Base-by-base conservation (phyloP, 1,284 basidiomycete genomes). In the Apiotrichum gracile region DNA sequence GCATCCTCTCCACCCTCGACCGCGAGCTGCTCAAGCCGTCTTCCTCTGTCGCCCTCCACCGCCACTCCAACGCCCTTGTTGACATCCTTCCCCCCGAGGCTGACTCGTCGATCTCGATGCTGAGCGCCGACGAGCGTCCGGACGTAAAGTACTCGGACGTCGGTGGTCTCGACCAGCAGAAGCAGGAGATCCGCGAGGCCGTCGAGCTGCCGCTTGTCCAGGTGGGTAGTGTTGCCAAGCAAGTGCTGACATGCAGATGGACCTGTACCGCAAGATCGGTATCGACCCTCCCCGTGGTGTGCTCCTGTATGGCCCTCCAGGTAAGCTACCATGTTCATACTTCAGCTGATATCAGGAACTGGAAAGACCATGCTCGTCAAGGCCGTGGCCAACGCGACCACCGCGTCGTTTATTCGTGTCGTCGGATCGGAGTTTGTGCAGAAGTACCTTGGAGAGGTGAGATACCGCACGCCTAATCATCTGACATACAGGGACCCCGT, bases 281-380 rank as follows among this genome's bases (percentile, higher is more conserved):
- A 99, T 98, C 63, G 96, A 99, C 78, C 96, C 96, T 24, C 96
- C 92, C 43, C 83, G 91, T 39, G 92, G 92, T 77, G 91, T 94
- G 4, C 76, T 97, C 56, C 81, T 97, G 19, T 94, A 94, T 69
- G 92, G 92, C 5, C 92, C 92, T 43, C 91, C 91, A 68, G 89
- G 89, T 87, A 64, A 47, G 81, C 68, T 25, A 5, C 1, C 14
- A 14, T 6, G 19, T 35, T 16, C 19, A 16, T 21, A 8, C 3
- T 22, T 41, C 4, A 21, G 46, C 60, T 67, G 48, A 58, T 45
- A 22, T 10, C 57, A 93, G 93, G 93, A 61, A 98, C 94, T 6
- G 94, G 94, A 39, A 99, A 99, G 78, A 99, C 96, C 1, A 97
- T 98, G 94, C 80, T 98, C 57, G 94, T 98, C 56, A 98, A 98